These are phyloP conservation scores for Quercus ilex DNA, from an alignment of 306 rosid genomes.

Conservation along the genomic window DNA sequence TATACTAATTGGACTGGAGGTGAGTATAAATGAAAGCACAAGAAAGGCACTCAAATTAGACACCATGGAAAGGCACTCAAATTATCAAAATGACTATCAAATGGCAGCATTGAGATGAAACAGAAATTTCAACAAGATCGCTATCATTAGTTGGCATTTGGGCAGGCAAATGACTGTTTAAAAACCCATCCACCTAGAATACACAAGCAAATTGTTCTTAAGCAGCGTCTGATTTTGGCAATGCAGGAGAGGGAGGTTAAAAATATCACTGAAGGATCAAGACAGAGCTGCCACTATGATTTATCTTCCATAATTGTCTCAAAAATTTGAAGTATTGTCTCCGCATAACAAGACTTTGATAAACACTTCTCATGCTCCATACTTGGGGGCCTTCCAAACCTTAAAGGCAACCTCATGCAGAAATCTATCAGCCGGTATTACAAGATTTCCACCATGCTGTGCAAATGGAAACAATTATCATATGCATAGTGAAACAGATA, in stretches of 20 bases:
- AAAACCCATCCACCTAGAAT: neutral
- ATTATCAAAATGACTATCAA: neutral
- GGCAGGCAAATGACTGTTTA: neutral
- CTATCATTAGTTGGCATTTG: neutral
- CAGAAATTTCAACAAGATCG: neutral
- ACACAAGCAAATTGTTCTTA: neutral
- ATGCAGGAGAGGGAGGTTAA: neutral
- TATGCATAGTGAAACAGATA: neutral
- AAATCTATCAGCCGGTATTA: slow-evolving; percentile 92
- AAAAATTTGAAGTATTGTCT: neutral
- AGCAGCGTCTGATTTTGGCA: neutral
- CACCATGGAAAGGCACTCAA: neutral
- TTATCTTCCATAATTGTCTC: neutral
- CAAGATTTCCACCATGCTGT: slow-evolving; percentile 79
- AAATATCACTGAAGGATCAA: neutral
- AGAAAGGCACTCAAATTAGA: too few species aligned
- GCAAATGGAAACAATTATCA: neutral
- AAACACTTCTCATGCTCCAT: slow-evolving; percentile 65
- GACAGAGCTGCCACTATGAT: neutral
- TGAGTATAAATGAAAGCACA: neutral
- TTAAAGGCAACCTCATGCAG: slow-evolving; percentile 92
- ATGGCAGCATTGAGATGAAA: neutral
- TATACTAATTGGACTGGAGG: too few species aligned
- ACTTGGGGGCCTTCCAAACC: slow-evolving; percentile 97
- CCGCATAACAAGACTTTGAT: neutral